A percentile compares a stretch with the other conserved stretches of the same genome.
Evolutionary conservation across 179 eudicot genomes (phyloP).

Genomic region (Carnegiea gigantea): DNA sequence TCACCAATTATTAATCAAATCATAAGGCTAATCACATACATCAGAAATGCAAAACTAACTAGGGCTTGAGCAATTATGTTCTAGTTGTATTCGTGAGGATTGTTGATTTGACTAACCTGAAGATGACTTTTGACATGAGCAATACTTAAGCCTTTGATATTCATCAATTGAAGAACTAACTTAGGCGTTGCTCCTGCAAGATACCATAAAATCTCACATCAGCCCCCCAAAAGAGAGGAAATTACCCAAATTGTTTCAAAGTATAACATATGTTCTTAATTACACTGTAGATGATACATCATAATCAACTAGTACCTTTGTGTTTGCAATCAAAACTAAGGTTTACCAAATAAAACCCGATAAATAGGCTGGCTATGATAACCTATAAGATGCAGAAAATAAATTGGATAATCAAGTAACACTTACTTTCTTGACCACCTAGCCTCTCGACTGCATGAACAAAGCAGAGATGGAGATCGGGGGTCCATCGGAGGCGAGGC

Average conservation of each 20-base stretch:
- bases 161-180: conserved; percentile 91
- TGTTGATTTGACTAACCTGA: conserved; percentile 49
- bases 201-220: conserved; percentile 6
- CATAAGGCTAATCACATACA: neutral
- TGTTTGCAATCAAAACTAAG: too few species aligned
- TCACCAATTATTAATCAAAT: neutral
- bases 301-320: too few species aligned
- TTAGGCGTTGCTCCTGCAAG: conserved; percentile 95
- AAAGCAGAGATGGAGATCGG: conserved; percentile 92
- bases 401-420: neutral
- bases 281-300: neutral
- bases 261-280: neutral
- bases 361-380: neutral
- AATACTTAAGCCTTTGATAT: conserved; percentile 89
- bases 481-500: conserved; percentile 94
- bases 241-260: neutral
- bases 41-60: neutral
- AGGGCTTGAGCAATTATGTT: neutral
- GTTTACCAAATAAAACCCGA: too few species aligned
- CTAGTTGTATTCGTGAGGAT: neutral
- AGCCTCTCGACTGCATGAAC: conserved; percentile 85
- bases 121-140: conserved; percentile 99
- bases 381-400: neutral
- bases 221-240: neutral
- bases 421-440: conserved; percentile 96